A percentile compares a stretch with the other conserved stretches of the same genome.
Conservation (phyloP, 2,329 filamentous ascomycete genomes). For the Pseudogymnoascus sp. region DNA sequence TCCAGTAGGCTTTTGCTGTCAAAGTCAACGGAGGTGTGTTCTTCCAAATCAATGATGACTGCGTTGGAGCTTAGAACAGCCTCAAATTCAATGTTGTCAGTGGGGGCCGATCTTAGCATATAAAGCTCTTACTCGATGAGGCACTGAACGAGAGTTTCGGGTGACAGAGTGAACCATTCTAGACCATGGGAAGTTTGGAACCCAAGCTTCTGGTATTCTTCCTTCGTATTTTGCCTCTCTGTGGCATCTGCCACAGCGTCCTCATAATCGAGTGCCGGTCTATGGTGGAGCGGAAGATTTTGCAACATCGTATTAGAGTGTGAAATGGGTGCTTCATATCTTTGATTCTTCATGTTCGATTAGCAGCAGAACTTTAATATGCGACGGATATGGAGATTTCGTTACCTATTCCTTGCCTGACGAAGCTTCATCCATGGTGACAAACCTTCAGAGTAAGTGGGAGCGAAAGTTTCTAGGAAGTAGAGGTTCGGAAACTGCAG, state of each 20-base stretch:
- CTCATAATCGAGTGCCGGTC: neutral
- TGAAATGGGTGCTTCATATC: neutral
- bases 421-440: neutral
- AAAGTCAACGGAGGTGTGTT: neutral
- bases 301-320: neutral
- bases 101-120: neutral
- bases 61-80: neutral
- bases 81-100: neutral
- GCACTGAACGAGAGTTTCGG: neutral
- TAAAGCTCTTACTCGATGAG: neutral
- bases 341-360: neutral
- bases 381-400: neutral
- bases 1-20: neutral
- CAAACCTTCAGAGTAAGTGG: neutral
- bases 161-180: neutral
- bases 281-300: neutral
- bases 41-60: neutral
- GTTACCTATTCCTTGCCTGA: neutral
- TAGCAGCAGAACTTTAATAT: neutral
- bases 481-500: neutral
- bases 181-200: neutral
- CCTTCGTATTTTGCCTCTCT: neutral
- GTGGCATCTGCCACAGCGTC: neutral
- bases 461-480: neutral
- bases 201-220: neutral